A percentile compares a stretch with the other conserved stretches of the same genome.
Evolutionary conservation across 2,329 filamentous ascomycete species (phyloP).

Genomic region (Talaromyces sp.): DNA sequence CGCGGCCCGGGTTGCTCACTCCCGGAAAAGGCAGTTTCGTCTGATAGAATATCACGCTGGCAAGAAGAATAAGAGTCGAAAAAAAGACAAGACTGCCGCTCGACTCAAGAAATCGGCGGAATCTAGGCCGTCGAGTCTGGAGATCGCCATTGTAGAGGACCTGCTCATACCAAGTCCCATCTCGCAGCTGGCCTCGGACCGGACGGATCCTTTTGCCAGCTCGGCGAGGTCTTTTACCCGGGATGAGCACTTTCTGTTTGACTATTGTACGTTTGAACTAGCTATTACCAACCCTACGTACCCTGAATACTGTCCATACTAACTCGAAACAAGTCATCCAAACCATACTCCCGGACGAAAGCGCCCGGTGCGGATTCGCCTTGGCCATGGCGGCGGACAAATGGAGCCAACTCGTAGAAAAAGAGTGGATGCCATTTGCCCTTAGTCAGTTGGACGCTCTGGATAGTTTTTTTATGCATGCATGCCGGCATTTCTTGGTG

Average conservation of each 20-base stretch:
- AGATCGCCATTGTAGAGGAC: background rate
- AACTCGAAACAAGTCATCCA: background rate
- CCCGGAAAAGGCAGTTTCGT: conserved; percentile 1
- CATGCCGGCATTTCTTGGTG: background rate
- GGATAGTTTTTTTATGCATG: conserved; percentile 1
- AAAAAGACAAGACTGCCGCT: background rate
- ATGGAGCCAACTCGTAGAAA: background rate
- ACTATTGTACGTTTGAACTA: background rate
- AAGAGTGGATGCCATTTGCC: background rate
- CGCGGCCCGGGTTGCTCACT: conserved; percentile 4
- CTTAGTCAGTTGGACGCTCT: background rate
- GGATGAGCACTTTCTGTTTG: conserved; percentile 3
- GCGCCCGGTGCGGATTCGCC: background rate
- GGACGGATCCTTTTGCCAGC: conserved; percentile 3
- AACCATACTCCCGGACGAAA: conserved; percentile 3
- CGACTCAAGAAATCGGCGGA: background rate
- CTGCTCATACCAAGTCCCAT: background rate
- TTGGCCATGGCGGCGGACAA: background rate
- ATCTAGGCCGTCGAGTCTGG: background rate
- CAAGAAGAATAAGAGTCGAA: background rate
- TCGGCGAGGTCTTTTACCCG: background rate
- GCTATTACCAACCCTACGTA: background rate
- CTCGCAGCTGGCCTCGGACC: background rate
- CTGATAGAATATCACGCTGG: conserved; percentile 1
- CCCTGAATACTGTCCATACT: background rate